Conservation (phyloP, 495 filamentous ascomycete species). For the Xylaria cubensis region DNA sequence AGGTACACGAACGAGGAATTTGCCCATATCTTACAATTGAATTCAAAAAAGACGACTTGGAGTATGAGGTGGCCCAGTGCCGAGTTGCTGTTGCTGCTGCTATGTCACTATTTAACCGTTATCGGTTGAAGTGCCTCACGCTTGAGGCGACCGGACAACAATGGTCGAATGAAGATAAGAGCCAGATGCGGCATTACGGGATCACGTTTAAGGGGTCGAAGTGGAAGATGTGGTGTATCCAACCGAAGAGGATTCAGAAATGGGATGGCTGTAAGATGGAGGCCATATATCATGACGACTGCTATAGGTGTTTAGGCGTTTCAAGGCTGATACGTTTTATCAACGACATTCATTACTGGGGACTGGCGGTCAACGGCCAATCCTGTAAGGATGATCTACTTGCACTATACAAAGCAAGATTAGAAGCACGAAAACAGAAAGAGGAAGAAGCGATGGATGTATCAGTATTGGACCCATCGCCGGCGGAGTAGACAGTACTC, state of each 20-base stretch:
- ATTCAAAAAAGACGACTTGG: not conserved
- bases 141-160: not conserved
- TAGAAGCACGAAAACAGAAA: too few species aligned
- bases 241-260: not conserved
- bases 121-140: not conserved
- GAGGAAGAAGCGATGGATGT: too few species aligned
- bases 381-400: not conserved
- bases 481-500: too few species aligned
- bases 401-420: too few species aligned
- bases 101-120: not conserved
- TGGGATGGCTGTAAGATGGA: too few species aligned
- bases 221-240: not conserved
- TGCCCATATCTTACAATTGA: constrained; percentile 2
- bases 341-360: constrained; percentile 4
- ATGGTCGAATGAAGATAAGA: not conserved
- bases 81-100: not conserved
- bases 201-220: not conserved
- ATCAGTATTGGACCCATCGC: not conserved
- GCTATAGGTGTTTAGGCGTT: not conserved
- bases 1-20: not conserved
- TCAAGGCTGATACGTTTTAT: not conserved
- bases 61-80: not conserved
- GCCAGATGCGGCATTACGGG: not conserved
- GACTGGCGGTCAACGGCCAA: not conserved
- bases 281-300: not conserved